Conservation (phyloP, 2,329 filamentous ascomycete genomes). For the Chaetomiaceae sp. region DNA sequence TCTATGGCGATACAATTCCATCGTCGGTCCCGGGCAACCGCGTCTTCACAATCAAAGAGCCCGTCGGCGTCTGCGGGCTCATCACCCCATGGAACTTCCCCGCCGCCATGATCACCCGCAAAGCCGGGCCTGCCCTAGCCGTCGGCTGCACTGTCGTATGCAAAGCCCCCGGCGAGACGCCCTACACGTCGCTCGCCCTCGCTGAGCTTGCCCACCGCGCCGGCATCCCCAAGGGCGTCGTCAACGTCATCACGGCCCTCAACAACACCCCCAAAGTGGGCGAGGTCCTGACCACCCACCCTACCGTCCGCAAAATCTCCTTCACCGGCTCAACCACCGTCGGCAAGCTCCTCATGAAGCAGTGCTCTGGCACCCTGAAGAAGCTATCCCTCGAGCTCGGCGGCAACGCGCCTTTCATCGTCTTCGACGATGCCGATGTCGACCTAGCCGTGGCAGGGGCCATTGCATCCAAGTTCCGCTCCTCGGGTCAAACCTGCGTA, state of each 20-base stretch:
- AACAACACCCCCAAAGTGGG: conserved; percentile 79
- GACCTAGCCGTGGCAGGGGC: conserved; percentile 80
- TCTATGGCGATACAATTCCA: conserved; percentile 71
- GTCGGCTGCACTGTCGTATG: conserved; percentile 93
- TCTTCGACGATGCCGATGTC: conserved; percentile 91
- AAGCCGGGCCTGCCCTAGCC: conserved; percentile 71
- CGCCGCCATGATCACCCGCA: conserved; percentile 69
- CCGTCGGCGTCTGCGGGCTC: conserved; percentile 75
- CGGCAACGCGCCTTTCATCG: conserved; percentile 92
- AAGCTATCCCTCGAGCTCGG: conserved; percentile 82
- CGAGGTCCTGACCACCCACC: conserved; percentile 68
- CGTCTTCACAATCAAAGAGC: conserved; percentile 75
- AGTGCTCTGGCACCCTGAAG: conserved; percentile 80
- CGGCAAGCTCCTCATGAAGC: conserved; percentile 79
- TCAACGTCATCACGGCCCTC: conserved; percentile 80
- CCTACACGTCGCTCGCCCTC: conserved; percentile 82
- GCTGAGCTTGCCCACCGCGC: conserved; percentile 82
- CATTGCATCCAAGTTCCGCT: conserved; percentile 85
- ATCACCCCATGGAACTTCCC: conserved; percentile 91
- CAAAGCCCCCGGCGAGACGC: conserved; percentile 89
- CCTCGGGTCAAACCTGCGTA: conserved; percentile 92
- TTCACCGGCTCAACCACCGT: conserved; percentile 80
- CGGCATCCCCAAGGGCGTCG: conserved; percentile 82
- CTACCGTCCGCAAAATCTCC: conserved; percentile 79
- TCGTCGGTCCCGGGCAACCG: conserved; percentile 67